These are phyloP conservation scores for Phialophora tarda DNA, from an alignment of 2,329 filamentous ascomycete species.

Conservation along the genomic window DNA sequence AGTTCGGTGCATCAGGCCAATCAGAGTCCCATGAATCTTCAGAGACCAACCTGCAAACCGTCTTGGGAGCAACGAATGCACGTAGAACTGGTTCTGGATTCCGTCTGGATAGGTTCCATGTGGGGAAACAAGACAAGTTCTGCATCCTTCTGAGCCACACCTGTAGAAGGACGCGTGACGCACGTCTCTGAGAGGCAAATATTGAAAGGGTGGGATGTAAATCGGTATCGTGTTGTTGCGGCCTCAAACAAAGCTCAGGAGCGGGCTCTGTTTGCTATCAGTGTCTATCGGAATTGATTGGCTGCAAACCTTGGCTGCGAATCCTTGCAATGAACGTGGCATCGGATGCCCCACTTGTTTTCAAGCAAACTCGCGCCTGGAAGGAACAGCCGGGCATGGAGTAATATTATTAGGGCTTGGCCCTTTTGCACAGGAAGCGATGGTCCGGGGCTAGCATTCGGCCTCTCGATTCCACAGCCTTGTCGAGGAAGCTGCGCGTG, in stretches of 20 bases:
- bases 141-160: slow-evolving; percentile 21
- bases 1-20: slow-evolving; percentile 24
- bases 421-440: background rate
- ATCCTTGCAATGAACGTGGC: slow-evolving; percentile 29
- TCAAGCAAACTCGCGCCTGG: slow-evolving; percentile 29
- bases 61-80: slow-evolving; percentile 21
- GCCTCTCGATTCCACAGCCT: slow-evolving; percentile 10
- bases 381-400: background rate
- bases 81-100: slow-evolving; percentile 30
- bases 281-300: slow-evolving; percentile 23
- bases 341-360: slow-evolving; percentile 12
- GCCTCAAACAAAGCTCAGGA: slow-evolving; percentile 19
- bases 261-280: slow-evolving; percentile 32
- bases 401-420: background rate
- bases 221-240: slow-evolving; percentile 6
- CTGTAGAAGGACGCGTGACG: slow-evolving; percentile 21
- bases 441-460: background rate
- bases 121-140: slow-evolving; percentile 33
- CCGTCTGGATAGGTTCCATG: slow-evolving; percentile 34
- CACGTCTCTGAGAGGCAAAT: slow-evolving; percentile 22
- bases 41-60: slow-evolving; percentile 25
- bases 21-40: slow-evolving; percentile 10
- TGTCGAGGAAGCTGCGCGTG: background rate
- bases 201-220: slow-evolving; percentile 20
- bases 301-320: slow-evolving; percentile 22